Evolutionary conservation across 1,284 basidiomycete genomes (phyloP).

Genomic region (Amylostereum chailletii): DNA sequence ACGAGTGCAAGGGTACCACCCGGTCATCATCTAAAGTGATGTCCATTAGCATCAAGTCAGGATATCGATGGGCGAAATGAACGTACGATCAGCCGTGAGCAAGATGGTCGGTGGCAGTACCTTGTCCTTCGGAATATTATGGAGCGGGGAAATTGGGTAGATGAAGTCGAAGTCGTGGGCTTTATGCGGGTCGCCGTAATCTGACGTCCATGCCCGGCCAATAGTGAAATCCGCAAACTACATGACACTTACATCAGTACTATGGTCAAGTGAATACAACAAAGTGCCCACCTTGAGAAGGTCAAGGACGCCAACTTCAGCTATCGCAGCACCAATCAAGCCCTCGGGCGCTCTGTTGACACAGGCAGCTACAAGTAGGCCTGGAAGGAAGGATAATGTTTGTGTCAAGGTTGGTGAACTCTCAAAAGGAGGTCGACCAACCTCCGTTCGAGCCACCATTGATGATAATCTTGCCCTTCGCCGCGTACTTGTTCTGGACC

Average conservation of each 20-base stretch:
- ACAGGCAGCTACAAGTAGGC: constrained; percentile 73
- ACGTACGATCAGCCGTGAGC: constrained; percentile 72
- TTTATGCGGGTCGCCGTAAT: constrained; percentile 75
- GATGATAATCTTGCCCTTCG: constrained; percentile 67
- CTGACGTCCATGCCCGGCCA: constrained; percentile 72
- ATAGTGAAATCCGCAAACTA: constrained; percentile 76
- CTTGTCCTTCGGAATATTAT: constrained; percentile 59
- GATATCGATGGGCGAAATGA: background rate
- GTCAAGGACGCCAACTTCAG: constrained; percentile 78
- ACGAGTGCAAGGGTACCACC: constrained; percentile 75
- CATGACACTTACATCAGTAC: constrained; percentile 1
- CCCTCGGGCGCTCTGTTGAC: constrained; percentile 73
- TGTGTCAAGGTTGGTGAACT: constrained; percentile 12
- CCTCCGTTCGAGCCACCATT: constrained; percentile 78
- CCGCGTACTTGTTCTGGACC: constrained; percentile 63
- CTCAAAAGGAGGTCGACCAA: constrained; percentile 16
- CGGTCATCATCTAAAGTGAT: constrained; percentile 63
- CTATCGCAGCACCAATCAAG: constrained; percentile 72
- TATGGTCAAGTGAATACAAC: constrained; percentile 2
- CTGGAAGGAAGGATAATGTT: constrained; percentile 21
- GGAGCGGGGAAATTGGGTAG: constrained; percentile 67
- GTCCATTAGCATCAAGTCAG: background rate
- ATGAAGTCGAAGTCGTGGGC: constrained; percentile 79
- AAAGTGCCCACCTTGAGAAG: constrained; percentile 53
- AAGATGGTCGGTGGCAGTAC: constrained; percentile 61